Conservation (phyloP, 2,329 filamentous ascomycete genomes). For the Amphichorda felina region DNA sequence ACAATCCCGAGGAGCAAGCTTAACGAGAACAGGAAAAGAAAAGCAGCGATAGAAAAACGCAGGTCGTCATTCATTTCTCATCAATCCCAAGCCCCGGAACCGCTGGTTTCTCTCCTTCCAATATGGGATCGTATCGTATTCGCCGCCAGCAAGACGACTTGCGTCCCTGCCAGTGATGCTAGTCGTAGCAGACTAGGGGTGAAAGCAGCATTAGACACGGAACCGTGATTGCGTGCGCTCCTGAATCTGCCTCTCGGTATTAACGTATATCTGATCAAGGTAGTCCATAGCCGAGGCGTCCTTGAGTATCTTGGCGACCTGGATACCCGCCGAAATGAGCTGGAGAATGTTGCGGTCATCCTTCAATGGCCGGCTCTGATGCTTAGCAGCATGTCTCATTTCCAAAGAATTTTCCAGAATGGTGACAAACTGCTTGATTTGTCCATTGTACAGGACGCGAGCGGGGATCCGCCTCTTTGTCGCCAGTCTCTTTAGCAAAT, state of each 20-base stretch:
- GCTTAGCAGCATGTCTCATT: conserved; percentile 75
- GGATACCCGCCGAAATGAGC: conserved; percentile 75
- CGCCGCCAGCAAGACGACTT: background rate
- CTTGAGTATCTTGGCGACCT: conserved; percentile 79
- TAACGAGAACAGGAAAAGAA: background rate
- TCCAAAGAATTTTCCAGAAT: conserved; percentile 81
- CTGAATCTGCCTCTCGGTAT: conserved; percentile 69
- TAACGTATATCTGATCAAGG: conserved; percentile 69
- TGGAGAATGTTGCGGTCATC: conserved; percentile 84
- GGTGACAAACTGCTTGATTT: conserved; percentile 85
- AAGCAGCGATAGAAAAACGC: background rate
- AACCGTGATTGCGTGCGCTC: conserved; percentile 41
- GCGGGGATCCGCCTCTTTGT: conserved; percentile 80
- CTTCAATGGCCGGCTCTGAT: conserved; percentile 72
- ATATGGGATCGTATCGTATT: conserved; percentile 1
- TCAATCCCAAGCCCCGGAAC: background rate
- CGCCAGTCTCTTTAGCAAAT: conserved; percentile 72
- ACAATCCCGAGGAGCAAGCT: too few species aligned
- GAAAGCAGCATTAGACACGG: conserved; percentile 7
- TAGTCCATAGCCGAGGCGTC: conserved; percentile 76
- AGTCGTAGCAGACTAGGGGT: background rate
- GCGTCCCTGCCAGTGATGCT: background rate
- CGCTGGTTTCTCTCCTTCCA: background rate
- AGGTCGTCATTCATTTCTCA: conserved; percentile 3
- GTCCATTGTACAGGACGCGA: conserved; percentile 73